Percentiles rank a stretch among this genome's conserved stretches.
These are phyloP conservation scores for Trichoderma oligosporum DNA, from an alignment of 2,329 filamentous ascomycete genomes.

Conservation along the genomic window DNA sequence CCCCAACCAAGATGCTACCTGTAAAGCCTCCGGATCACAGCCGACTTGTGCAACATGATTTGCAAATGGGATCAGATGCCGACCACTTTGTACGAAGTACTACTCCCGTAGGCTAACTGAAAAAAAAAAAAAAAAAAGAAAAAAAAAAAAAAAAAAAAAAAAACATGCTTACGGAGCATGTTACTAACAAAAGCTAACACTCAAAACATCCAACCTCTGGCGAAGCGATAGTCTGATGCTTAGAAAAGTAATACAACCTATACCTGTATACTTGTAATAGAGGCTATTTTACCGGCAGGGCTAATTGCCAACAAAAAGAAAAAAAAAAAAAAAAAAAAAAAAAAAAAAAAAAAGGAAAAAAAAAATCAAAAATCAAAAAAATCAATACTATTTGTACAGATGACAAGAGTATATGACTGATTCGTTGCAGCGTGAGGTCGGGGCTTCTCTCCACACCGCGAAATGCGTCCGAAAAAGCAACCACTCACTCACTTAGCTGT, in stretches of 20 bases:
- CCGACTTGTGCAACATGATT: slow-evolving; percentile 8
- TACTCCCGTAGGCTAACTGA: too few species aligned
- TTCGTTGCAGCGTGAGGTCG: background rate
- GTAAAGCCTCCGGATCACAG: slow-evolving; percentile 11
- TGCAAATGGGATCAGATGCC: slow-evolving; percentile 17
- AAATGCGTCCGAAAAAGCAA: background rate
- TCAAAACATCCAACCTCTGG: background rate
- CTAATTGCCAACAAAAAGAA: background rate
- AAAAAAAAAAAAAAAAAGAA: background rate
- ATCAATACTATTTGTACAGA: too few species aligned
- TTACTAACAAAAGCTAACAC: background rate
- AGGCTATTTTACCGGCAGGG: background rate
- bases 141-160: background rate
- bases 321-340: too few species aligned
- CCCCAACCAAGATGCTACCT: slow-evolving; percentile 12
- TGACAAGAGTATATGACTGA: background rate
- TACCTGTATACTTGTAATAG: background rate
- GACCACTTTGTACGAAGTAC: background rate
- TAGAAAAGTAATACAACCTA: background rate
- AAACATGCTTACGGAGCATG: slow-evolving; percentile 1
- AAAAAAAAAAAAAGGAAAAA: too few species aligned
- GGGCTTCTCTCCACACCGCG: background rate
- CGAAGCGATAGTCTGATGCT: slow-evolving; percentile 7
- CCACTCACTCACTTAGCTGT: background rate
- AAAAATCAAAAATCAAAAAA: too few species aligned